phyloP scores from a whole-genome alignment of 345 rosid genomes.

The Hibiscus tridactylites region DNA sequence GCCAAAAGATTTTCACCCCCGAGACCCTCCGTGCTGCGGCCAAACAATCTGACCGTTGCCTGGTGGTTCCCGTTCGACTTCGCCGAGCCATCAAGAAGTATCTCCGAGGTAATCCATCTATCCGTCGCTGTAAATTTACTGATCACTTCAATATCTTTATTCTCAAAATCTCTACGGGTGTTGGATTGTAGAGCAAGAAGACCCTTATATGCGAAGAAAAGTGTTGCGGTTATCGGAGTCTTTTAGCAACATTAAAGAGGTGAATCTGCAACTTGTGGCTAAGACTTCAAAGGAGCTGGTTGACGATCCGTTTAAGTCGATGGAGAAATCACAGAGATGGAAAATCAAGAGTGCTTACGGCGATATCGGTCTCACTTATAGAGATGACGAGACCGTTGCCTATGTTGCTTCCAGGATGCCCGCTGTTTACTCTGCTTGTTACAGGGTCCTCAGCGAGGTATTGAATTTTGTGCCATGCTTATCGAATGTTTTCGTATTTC shows the following conservation, averaged over 20 bases:
- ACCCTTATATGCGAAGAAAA: conserved; percentile 72
- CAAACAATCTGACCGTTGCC: conserved; percentile 66
- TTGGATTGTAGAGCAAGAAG: conserved; percentile 54
- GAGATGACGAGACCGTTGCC: conserved; percentile 77
- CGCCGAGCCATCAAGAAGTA: conserved; percentile 81
- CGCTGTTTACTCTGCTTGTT: conserved; percentile 80
- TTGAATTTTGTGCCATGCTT: neutral
- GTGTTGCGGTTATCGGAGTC: conserved; percentile 66
- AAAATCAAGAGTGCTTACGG: conserved; percentile 80
- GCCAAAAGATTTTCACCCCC: conserved; percentile 36
- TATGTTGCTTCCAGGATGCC: conserved; percentile 97
- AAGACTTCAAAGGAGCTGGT: conserved; percentile 59
- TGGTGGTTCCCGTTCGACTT: conserved; percentile 65
- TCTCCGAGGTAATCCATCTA: conserved; percentile 41
- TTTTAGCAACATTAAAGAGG: conserved; percentile 56
- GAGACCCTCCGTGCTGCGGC: conserved; percentile 63
- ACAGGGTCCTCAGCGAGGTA: conserved; percentile 77
- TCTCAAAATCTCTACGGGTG: neutral
- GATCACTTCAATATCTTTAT: neutral
- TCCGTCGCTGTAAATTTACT: neutral
- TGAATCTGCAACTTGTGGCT: conserved; percentile 41
- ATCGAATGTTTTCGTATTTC: too few species aligned
- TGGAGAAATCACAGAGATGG: conserved; percentile 72
- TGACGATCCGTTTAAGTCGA: conserved; percentile 72
- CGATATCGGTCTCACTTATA: conserved; percentile 68